Percentiles rank a stretch among this genome's conserved stretches.
Evolutionary conservation across 331 rosid genomes (phyloP).

Genomic region (Phaseolus coccineus): DNA sequence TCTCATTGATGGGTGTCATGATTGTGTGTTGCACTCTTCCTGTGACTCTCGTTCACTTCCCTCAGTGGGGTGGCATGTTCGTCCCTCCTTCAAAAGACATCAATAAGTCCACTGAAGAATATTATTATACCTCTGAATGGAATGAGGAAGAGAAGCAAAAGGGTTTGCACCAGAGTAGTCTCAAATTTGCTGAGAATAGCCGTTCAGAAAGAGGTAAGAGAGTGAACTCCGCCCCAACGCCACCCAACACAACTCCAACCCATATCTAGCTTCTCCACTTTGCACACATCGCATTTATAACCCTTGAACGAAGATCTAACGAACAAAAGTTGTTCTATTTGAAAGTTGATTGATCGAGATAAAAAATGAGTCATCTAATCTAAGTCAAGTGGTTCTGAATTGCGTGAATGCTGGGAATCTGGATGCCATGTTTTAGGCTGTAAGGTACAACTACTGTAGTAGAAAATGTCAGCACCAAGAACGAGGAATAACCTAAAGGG

Average conservation of each 20-base stretch:
- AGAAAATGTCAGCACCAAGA: not conserved
- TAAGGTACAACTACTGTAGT: not conserved
- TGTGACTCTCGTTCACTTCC: constrained; percentile 76
- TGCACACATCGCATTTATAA: not conserved
- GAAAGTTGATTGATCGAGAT: not conserved
- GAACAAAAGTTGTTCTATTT: not conserved
- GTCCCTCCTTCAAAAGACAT: constrained; percentile 68
- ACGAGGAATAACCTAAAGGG: not conserved
- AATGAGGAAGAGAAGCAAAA: constrained; percentile 67
- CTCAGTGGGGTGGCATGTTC: constrained; percentile 96
- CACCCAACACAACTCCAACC: constrained; percentile 70
- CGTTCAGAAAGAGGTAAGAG: constrained; percentile 84
- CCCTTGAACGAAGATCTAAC: not conserved
- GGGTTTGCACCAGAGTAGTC: constrained; percentile 71
- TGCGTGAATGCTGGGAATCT: not conserved
- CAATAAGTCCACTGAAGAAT: constrained; percentile 61
- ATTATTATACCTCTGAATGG: constrained; percentile 82
- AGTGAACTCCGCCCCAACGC: constrained; percentile 68
- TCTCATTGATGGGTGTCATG: constrained; percentile 79
- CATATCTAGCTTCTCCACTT: constrained; percentile 50
- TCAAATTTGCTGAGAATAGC: constrained; percentile 89
- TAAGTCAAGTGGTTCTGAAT: not conserved
- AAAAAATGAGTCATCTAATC: not conserved
- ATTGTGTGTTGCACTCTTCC: constrained; percentile 78
- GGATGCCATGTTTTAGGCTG: not conserved